Evolutionary conservation across 352 stramenopile species (phyloP).

Genomic region (Phytophthora cajani): DNA sequence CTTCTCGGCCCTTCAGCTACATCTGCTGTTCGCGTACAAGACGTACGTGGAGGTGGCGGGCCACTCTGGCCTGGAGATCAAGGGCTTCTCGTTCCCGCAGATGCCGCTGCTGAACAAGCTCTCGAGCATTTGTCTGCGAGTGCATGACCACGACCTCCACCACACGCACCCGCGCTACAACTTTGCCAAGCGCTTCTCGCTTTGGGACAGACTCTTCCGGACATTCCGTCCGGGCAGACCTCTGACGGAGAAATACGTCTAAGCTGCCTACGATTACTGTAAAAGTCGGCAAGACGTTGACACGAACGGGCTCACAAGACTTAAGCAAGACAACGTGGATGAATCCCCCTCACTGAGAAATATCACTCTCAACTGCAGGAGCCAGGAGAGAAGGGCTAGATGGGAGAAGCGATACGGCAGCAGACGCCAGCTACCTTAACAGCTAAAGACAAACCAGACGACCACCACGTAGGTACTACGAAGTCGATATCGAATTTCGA

Average conservation of each 20-base stretch:
- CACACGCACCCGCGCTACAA: slow-evolving; percentile 86
- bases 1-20: slow-evolving; percentile 66
- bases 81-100: slow-evolving; percentile 88
- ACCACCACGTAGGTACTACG: too few species aligned
- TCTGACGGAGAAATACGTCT: slow-evolving; percentile 1
- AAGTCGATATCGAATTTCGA: too few species aligned
- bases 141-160: slow-evolving; percentile 88
- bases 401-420: too few species aligned
- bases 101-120: slow-evolving; percentile 69
- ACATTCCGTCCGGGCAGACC: slow-evolving; percentile 65
- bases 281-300: background rate
- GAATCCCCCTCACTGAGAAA: too few species aligned
- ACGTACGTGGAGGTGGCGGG: slow-evolving; percentile 90
- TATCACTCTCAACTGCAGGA: too few species aligned
- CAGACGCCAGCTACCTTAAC: too few species aligned
- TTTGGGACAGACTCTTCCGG: slow-evolving; percentile 87
- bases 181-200: slow-evolving; percentile 88
- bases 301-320: background rate
- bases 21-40: slow-evolving; percentile 89
- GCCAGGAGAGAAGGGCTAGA: too few species aligned
- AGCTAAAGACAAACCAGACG: too few species aligned
- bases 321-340: background rate
- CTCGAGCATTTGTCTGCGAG: slow-evolving; percentile 63
- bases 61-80: slow-evolving; percentile 83
- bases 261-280: background rate